A percentile compares a stretch with the other conserved stretches of the same genome.
Conservation (phyloP, 2,329 filamentous ascomycete genomes). For the Xylariaceae sp. region DNA sequence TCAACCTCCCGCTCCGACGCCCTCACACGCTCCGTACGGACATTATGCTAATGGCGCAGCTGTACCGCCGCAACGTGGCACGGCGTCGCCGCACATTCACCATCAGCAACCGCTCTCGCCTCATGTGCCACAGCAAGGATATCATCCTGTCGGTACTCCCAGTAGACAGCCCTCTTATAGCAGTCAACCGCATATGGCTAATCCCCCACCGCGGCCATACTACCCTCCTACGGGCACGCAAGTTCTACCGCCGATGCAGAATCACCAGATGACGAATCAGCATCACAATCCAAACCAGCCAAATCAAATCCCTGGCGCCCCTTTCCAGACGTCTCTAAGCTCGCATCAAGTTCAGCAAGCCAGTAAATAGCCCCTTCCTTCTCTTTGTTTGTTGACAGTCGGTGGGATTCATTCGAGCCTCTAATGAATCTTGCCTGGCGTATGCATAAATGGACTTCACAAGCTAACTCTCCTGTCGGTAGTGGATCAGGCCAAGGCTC, state of each 20-base stretch:
- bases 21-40: constrained; percentile 27
- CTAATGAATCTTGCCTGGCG: background rate
- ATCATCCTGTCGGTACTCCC: constrained; percentile 26
- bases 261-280: constrained; percentile 21
- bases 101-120: constrained; percentile 29
- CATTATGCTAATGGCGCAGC: constrained; percentile 29
- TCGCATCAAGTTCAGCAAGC: constrained; percentile 31
- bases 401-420: background rate
- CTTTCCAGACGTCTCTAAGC: constrained; percentile 30
- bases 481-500: constrained; percentile 31
- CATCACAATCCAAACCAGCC: constrained; percentile 19
- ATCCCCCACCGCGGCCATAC: constrained; percentile 24
- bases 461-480: constrained; percentile 13
- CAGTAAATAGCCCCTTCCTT: constrained; percentile 16
- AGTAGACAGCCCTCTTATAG: constrained; percentile 27
- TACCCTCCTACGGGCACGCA: constrained; percentile 24
- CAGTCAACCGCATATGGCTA: constrained; percentile 26
- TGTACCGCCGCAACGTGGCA: constrained; percentile 27
- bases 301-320: constrained; percentile 10
- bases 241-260: constrained; percentile 25
- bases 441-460: background rate
- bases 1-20: constrained; percentile 26
- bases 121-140: constrained; percentile 27
- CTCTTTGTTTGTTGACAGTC: background rate
- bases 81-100: constrained; percentile 30